A percentile compares a stretch with the other conserved stretches of the same genome.
phyloP scores from a whole-genome alignment of 2,329 filamentous ascomycete genomes.

The Verticillium longisporum region DNA sequence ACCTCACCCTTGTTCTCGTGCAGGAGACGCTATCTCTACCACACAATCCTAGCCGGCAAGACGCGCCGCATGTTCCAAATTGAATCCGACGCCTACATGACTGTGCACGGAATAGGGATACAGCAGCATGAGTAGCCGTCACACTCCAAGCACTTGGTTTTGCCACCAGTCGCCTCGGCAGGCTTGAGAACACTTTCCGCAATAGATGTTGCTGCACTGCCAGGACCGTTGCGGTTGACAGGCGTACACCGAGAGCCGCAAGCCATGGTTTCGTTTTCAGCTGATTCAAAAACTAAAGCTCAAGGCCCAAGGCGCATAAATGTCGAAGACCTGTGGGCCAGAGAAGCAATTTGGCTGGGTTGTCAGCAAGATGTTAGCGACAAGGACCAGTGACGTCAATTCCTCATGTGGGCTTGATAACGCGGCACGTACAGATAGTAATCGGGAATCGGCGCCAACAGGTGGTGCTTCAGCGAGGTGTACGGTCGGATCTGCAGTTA shows the following conservation, averaged over 20 bases:
- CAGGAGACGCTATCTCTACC: background rate
- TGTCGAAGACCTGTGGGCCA: background rate
- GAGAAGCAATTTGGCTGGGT: background rate
- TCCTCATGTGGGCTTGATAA: too few species aligned
- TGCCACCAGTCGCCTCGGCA: conserved; percentile 28
- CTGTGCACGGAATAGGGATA: conserved; percentile 42
- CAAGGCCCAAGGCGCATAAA: background rate
- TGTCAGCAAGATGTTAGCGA: background rate
- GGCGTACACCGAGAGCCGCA: conserved; percentile 22
- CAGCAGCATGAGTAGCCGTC: conserved; percentile 48
- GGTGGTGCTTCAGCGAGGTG: background rate
- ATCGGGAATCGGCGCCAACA: too few species aligned
- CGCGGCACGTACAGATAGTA: too few species aligned
- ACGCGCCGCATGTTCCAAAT: background rate
- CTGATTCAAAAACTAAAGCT: too few species aligned
- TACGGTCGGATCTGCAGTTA: background rate
- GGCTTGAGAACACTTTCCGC: conserved; percentile 45
- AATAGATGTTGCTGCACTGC: conserved; percentile 40
- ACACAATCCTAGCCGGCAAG: too few species aligned
- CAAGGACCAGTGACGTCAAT: conserved; percentile 5
- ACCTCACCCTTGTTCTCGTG: too few species aligned
- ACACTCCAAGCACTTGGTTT: conserved; percentile 43
- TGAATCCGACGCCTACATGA: conserved; percentile 28
- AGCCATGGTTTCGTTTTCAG: conserved; percentile 16
- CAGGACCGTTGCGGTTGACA: conserved; percentile 38